Percentiles rank a stretch among this genome's conserved stretches.
phyloP scores from a whole-genome alignment of 257 asterid genomes.

The Knoxia roxburghii region DNA sequence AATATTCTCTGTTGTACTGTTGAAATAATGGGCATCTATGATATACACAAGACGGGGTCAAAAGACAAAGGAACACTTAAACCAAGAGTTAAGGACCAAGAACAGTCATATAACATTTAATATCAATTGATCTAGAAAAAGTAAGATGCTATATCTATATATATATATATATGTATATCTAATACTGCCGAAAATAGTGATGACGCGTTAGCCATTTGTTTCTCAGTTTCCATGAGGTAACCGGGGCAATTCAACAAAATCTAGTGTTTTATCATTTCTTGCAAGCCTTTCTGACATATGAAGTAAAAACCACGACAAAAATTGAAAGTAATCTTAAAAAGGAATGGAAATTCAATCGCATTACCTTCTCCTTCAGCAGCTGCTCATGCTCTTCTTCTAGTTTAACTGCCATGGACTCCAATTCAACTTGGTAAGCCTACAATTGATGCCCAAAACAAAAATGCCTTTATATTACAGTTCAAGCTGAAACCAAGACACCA shows the following conservation, averaged over 20 bases:
- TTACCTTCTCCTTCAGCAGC: constrained; percentile 67
- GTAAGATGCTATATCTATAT: background rate
- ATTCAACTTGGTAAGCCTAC: constrained; percentile 73
- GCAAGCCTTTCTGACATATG: background rate
- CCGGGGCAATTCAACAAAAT: background rate
- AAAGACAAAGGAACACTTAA: background rate
- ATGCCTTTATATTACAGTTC: background rate
- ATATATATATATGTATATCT: background rate
- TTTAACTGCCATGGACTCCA: constrained; percentile 75
- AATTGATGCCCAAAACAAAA: background rate
- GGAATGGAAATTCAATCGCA: constrained; percentile 4
- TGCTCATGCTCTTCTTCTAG: constrained; percentile 83
- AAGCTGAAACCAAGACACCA: background rate
- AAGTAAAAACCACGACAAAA: constrained; percentile 2
- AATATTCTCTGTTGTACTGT: background rate
- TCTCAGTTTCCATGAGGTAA: background rate
- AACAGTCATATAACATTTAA: background rate
- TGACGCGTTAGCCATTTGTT: background rate
- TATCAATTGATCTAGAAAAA: background rate
- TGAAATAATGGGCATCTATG: background rate
- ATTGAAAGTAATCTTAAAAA: background rate
- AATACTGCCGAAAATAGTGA: background rate
- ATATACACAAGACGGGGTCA: background rate
- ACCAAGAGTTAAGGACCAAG: background rate
- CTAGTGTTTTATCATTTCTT: background rate